These are phyloP conservation scores for Xylariaceae sp. DNA, from an alignment of 2,329 filamentous ascomycete genomes.

Conservation along the genomic window DNA sequence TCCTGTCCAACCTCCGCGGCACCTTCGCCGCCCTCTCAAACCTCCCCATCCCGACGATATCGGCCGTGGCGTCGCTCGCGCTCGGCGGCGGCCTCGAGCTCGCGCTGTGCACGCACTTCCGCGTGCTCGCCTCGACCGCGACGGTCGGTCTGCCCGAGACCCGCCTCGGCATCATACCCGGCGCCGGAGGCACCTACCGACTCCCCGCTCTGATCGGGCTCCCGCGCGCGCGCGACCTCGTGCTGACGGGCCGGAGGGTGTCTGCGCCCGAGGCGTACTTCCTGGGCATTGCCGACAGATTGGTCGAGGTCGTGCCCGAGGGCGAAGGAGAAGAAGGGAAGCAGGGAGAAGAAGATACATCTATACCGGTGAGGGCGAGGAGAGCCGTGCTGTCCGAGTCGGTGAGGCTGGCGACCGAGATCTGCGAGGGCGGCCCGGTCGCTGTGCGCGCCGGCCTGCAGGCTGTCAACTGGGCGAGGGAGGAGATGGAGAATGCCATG, in stretches of 20 bases:
- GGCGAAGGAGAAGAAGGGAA: slow-evolving; percentile 36
- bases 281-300: slow-evolving; percentile 80
- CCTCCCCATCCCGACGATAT: slow-evolving; percentile 85
- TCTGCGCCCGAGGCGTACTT: slow-evolving; percentile 83
- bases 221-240: slow-evolving; percentile 77
- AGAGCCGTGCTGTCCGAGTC: slow-evolving; percentile 68
- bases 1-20: slow-evolving; percentile 68
- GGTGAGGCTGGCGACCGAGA: slow-evolving; percentile 72
- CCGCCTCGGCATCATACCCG: slow-evolving; percentile 86
- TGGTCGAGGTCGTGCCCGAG: slow-evolving; percentile 70
- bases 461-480: slow-evolving; percentile 67
- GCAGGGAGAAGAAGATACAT: slow-evolving; percentile 29
- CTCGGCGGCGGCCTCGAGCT: slow-evolving; percentile 93
- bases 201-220: slow-evolving; percentile 77
- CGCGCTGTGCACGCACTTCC: slow-evolving; percentile 81
- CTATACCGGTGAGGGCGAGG: slow-evolving; percentile 55
- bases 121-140: slow-evolving; percentile 76
- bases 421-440: slow-evolving; percentile 84
- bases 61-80: slow-evolving; percentile 77
- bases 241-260: slow-evolving; percentile 85
- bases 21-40: slow-evolving; percentile 69
- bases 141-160: slow-evolving; percentile 80
- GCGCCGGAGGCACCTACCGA: slow-evolving; percentile 86
- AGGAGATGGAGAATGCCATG: slow-evolving; percentile 78
- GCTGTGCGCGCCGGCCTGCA: slow-evolving; percentile 73